These are phyloP conservation scores for Xerocomellus amylosporus DNA, from an alignment of 768 basidiomycete genomes.

Conservation along the genomic window DNA sequence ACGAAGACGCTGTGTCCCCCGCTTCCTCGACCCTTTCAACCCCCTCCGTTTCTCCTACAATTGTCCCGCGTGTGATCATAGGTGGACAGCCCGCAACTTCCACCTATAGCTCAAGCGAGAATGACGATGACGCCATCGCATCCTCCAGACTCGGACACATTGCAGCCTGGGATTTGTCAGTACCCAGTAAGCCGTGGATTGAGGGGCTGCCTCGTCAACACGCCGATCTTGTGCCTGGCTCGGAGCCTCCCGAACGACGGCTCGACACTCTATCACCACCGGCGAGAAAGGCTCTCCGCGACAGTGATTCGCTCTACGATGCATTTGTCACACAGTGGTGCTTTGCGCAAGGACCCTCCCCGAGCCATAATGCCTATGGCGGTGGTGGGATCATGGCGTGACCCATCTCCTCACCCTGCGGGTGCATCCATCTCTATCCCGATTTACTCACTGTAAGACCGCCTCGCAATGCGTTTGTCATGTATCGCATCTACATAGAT, in stretches of 20 bases:
- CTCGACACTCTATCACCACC: not conserved
- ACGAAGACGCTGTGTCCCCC: constrained; percentile 22
- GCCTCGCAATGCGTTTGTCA: not conserved
- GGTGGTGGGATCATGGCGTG: constrained; percentile 20
- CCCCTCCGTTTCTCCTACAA: constrained; percentile 21
- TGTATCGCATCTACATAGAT: not conserved
- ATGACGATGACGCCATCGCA: not conserved
- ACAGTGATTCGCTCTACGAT: constrained; percentile 45
- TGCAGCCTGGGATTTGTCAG: constrained; percentile 26
- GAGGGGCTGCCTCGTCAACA: not conserved
- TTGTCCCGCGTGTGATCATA: constrained; percentile 23
- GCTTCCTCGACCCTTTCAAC: constrained; percentile 30
- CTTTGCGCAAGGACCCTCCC: constrained; percentile 50
- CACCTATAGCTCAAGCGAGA: not conserved
- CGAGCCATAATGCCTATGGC: constrained; percentile 9
- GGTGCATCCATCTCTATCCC: not conserved
- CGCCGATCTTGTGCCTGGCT: constrained; percentile 1
- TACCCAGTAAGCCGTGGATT: not conserved
- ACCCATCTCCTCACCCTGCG: not conserved
- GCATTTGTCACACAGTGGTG: constrained; percentile 68
- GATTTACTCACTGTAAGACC: not conserved
- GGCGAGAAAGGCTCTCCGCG: not conserved
- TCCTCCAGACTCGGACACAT: constrained; percentile 2
- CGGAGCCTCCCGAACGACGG: constrained; percentile 23
- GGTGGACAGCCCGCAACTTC: constrained; percentile 26